Conservation (phyloP, 306 rosid species). For the Coriaria nepalensis region DNA sequence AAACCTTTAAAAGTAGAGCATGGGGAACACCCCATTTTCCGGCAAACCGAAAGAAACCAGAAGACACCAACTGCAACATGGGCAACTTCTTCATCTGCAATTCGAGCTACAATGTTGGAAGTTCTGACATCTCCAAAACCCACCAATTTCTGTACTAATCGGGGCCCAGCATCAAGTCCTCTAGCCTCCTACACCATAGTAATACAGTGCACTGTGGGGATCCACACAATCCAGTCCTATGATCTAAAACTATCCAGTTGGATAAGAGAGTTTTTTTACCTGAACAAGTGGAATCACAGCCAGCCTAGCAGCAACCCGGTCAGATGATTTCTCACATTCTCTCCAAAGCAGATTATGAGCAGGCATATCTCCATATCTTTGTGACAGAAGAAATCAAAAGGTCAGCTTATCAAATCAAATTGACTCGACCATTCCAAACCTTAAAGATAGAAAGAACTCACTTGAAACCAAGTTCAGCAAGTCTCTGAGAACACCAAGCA, state of each 20-base stretch:
- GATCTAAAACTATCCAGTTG: neutral
- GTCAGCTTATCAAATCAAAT: slow-evolving; percentile 19
- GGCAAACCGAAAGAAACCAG: slow-evolving; percentile 72
- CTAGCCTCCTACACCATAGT: slow-evolving; percentile 64
- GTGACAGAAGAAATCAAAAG: slow-evolving; percentile 13
- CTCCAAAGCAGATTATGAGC: slow-evolving; percentile 94
- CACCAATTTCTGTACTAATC: slow-evolving; percentile 61
- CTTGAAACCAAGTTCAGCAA: slow-evolving; percentile 92
- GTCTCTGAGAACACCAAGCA: slow-evolving; percentile 90
- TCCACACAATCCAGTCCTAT: neutral
- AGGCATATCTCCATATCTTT: slow-evolving; percentile 92
- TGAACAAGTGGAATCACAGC: slow-evolving; percentile 86
- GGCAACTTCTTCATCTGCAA: slow-evolving; percentile 92
- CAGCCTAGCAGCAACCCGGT: slow-evolving; percentile 80
- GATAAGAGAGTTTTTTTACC: slow-evolving; percentile 21
- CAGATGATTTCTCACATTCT: slow-evolving; percentile 90
- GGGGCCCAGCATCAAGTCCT: slow-evolving; percentile 98
- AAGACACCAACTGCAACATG: slow-evolving; percentile 88
- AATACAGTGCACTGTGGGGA: too few relatives aligned
- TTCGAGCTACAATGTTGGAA: slow-evolving; percentile 67
- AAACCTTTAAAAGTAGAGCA: slow-evolving; percentile 73
- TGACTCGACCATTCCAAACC: slow-evolving; percentile 3
- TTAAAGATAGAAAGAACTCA: slow-evolving; percentile 24
- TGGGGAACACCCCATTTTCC: slow-evolving; percentile 51
- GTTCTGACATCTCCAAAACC: slow-evolving; percentile 84